Conservation (phyloP, 805 yeast species). For the Pichia deserticola region DNA sequence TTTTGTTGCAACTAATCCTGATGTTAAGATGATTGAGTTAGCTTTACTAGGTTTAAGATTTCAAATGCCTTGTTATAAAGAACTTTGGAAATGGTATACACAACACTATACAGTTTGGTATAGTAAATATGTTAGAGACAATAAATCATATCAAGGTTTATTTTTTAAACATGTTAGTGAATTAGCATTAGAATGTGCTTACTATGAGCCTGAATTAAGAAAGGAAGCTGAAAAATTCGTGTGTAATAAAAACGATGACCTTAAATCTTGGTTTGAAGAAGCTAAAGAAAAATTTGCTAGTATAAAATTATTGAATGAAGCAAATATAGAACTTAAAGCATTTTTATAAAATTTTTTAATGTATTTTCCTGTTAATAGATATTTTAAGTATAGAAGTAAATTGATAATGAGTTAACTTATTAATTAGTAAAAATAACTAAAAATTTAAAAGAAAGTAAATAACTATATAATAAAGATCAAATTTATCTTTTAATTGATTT, state of each 20-base stretch:
- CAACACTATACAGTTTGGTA: slow-evolving; percentile 47
- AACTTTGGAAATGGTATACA: slow-evolving; percentile 52
- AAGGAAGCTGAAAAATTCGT: slow-evolving; percentile 17
- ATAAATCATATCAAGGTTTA: slow-evolving; percentile 31
- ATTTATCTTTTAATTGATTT: neutral
- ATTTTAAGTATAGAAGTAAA: neutral
- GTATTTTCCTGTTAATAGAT: neutral
- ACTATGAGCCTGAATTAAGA: slow-evolving; percentile 15
- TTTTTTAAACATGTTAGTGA: slow-evolving; percentile 39
- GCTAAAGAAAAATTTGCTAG: slow-evolving; percentile 20
- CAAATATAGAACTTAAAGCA: slow-evolving; percentile 15
- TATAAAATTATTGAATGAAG: slow-evolving; percentile 18
- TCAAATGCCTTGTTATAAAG: slow-evolving; percentile 25
- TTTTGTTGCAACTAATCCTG: slow-evolving; percentile 50
- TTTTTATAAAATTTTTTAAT: neutral
- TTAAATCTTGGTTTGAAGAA: slow-evolving; percentile 18
- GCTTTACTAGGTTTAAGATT: slow-evolving; percentile 49
- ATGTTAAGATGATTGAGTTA: slow-evolving; percentile 45
- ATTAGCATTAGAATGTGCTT: slow-evolving; percentile 31
- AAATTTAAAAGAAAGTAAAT: neutral
- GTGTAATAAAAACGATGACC: slow-evolving; percentile 15
- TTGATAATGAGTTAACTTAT: too few species aligned
- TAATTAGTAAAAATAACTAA: neutral
- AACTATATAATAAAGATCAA: neutral
- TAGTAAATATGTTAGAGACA: slow-evolving; percentile 35